Evolutionary conservation across 73 alveolate species (phyloP).

Genomic region (Uronychia setigera): DNA sequence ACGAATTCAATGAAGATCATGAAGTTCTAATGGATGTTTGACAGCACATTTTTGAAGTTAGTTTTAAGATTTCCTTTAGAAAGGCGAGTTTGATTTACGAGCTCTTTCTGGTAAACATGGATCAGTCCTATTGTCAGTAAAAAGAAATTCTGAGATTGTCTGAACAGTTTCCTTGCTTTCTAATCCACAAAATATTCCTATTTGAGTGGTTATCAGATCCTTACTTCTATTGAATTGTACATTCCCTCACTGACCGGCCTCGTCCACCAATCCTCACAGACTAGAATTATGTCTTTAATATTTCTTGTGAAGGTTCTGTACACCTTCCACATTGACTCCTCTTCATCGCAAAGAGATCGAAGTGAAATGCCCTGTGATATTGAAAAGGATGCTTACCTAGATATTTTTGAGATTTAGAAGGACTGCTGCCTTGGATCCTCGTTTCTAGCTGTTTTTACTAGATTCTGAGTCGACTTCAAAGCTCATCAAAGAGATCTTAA

Average conservation of each 20-base stretch:
- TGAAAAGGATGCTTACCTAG: background rate
- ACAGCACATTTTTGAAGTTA: slow-evolving; percentile 6
- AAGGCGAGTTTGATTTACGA: background rate
- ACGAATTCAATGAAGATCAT: slow-evolving; percentile 19
- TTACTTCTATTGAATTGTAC: background rate
- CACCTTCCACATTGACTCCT: background rate
- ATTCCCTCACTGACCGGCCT: background rate
- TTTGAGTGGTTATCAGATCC: background rate
- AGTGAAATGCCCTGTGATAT: background rate
- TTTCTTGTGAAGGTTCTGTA: background rate
- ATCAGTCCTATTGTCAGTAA: background rate
- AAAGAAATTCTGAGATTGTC: background rate
- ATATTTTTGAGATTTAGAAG: background rate
- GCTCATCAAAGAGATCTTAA: background rate
- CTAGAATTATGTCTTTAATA: background rate
- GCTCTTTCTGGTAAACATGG: background rate
- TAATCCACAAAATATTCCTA: background rate
- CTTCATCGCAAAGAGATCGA: background rate
- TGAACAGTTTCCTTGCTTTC: background rate
- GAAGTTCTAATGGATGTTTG: slow-evolving; percentile 11
- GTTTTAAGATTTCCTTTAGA: background rate
- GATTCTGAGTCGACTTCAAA: no score
- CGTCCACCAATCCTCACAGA: background rate
- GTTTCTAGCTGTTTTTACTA: no score
- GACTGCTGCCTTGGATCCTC: background rate